A percentile compares a stretch with the other conserved stretches of the same genome.
These are phyloP conservation scores for Plasmodium cynomolgi DNA, from an alignment of 169 alveolate species.

Conservation along the genomic window DNA sequence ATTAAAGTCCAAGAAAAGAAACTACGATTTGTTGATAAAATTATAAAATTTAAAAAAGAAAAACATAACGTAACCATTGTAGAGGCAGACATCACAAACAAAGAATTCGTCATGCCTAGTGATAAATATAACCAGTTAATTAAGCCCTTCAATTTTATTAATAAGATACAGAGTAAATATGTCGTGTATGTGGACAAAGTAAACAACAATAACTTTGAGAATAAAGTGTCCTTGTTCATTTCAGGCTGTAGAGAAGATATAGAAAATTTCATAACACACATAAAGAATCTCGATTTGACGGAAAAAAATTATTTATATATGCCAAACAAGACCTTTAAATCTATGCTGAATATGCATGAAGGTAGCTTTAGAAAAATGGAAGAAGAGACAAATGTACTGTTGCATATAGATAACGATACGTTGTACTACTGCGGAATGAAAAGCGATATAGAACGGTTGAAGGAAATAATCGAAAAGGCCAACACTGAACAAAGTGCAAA, in stretches of 20 bases:
- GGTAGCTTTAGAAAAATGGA: slow-evolving; percentile 64
- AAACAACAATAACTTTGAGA: slow-evolving; percentile 21
- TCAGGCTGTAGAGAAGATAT: slow-evolving; percentile 59
- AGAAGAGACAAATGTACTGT: slow-evolving; percentile 54
- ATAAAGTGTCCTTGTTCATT: slow-evolving; percentile 6
- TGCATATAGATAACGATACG: slow-evolving; percentile 56
- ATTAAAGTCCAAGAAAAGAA: slow-evolving; percentile 58
- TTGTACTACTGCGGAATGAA: slow-evolving; percentile 72
- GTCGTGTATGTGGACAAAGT: slow-evolving; percentile 49
- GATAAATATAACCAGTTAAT: slow-evolving; percentile 45
- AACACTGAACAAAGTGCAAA: slow-evolving; percentile 24
- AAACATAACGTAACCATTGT: slow-evolving; percentile 34
- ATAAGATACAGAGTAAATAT: slow-evolving; percentile 24
- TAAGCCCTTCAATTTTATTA: slow-evolving; percentile 53
- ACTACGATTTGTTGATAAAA: slow-evolving; percentile 44
- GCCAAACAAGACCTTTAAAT: slow-evolving; percentile 26
- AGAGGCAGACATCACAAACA: slow-evolving; percentile 33
- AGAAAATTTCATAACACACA: slow-evolving; percentile 31
- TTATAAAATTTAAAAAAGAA: slow-evolving; percentile 62
- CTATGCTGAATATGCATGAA: slow-evolving; percentile 47
- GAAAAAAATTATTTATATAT: slow-evolving; percentile 40
- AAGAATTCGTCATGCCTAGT: slow-evolving; percentile 30
- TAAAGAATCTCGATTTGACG: slow-evolving; percentile 27
- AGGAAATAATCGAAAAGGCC: slow-evolving; percentile 64
- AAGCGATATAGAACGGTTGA: slow-evolving; percentile 19